Base-by-base conservation (phyloP, 2,329 filamentous ascomycete species). In the Penicillium frequentans region DNA sequence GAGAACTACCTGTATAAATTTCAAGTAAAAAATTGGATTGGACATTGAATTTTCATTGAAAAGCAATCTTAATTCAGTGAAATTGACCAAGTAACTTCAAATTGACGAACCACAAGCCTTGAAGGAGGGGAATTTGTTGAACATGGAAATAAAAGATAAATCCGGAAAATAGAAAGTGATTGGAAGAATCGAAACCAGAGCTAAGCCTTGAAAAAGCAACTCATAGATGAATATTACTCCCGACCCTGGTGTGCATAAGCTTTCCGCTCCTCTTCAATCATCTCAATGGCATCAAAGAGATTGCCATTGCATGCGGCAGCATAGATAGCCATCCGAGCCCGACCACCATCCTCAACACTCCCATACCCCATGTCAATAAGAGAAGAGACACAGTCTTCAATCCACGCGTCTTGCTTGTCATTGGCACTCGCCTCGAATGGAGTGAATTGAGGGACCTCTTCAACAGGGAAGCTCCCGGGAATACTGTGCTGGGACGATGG, bases 241-340 rank as follows among this genome's bases (percentile, higher is more conserved):
- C 31, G 49, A 29, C 55, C 46, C 24, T 65, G 68, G 46, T 72
- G 64, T 33, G 71, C 69, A 64, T 78, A 79, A 3, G 68, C 75
- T 55, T 73, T 74, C 44, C 75, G 72, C 57, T 81, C 79, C 57
- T 81, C 79, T 57, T 80, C 78, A 60, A 81, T 80, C 73, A 81
- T 79, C 47, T 80, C 78, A 61, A 81, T 79, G 3, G 79, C 79
- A 52, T 79, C 75, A 26, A 66, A 65, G 23, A 81, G 64, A 51
- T 70, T 71, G 16, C 77, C 76, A 23, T 76, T 69, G 14, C 75
- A 73, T 26, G 77, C 78, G 26, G 74, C 72, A 14, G 79, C 79
- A 69, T 79, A 81, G 10, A 80, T 68, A 31, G 67, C 66, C 54
- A 81, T 68, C 43, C 79, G 70, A 29, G 73, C 64, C 27, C 58